Conservation (phyloP, 2,329 filamentous ascomycete species). For the Fusarium pseudograminearum region DNA sequence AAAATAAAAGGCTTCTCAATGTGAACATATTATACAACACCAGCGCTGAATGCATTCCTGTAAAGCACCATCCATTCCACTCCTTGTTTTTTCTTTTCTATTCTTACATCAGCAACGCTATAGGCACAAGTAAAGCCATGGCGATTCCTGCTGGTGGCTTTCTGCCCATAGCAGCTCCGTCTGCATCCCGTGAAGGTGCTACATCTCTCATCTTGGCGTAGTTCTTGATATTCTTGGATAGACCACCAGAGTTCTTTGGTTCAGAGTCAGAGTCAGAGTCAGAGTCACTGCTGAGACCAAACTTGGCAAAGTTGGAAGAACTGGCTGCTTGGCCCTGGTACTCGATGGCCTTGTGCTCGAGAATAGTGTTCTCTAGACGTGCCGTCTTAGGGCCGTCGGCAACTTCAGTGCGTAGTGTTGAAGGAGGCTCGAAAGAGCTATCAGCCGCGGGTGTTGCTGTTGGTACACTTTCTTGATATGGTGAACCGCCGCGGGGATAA, state of each 20-base stretch:
- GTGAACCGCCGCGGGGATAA: constrained; percentile 43
- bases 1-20: constrained; percentile 12
- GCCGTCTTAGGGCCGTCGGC: constrained; percentile 11
- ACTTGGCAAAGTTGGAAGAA: constrained; percentile 18
- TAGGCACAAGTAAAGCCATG: constrained; percentile 29
- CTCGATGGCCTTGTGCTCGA: constrained; percentile 31
- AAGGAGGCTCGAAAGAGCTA: constrained; percentile 21
- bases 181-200: constrained; percentile 20
- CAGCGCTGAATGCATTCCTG: constrained; percentile 26
- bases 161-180: constrained; percentile 14
- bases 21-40: constrained; percentile 20
- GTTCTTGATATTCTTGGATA: constrained; percentile 10
- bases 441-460: constrained; percentile 14
- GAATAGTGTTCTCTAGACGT: constrained; percentile 31
- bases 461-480: constrained; percentile 34
- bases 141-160: constrained; percentile 12
- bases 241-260: background rate
- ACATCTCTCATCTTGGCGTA: constrained; percentile 24
- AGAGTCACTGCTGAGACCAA: constrained; percentile 12
- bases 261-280: background rate
- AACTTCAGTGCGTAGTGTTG: constrained; percentile 32
- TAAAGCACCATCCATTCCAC: background rate
- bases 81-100: background rate
- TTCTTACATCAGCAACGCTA: constrained; percentile 30
- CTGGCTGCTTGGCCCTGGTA: constrained; percentile 6